Percentiles rank a stretch among this genome's conserved stretches.
Evolutionary conservation across 139 green algal genomes (phyloP).

Genomic region (Coelastrella sp.): DNA sequence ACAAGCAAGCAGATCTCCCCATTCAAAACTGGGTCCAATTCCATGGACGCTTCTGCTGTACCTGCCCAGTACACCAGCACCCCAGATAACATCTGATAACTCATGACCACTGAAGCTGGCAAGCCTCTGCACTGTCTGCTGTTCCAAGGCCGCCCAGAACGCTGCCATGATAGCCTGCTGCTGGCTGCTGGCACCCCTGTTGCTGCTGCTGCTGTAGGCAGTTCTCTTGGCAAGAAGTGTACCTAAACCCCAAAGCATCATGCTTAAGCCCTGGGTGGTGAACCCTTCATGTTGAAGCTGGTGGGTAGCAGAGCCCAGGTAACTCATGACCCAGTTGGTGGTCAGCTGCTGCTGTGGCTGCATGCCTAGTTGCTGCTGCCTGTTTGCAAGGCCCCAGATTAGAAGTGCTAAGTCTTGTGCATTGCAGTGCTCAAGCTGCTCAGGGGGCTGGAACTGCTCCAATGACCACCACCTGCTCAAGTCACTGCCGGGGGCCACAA

Average conservation of each 20-base stretch:
- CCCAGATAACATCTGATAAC: neutral
- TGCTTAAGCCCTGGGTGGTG: neutral
- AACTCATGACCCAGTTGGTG: neutral
- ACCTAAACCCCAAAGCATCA: slow-evolving; percentile 13
- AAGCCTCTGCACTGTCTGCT: neutral
- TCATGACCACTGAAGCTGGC: neutral
- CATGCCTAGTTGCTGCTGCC: neutral
- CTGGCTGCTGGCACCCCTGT: neutral
- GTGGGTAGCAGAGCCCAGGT: neutral
- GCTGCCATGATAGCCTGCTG: slow-evolving; percentile 1
- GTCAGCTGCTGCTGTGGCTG: neutral
- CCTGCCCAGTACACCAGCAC: neutral
- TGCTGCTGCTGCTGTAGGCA: neutral
- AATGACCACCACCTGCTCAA: too few relatives aligned
- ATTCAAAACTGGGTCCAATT: neutral
- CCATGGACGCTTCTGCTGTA: neutral
- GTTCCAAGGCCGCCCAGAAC: slow-evolving; percentile 3
- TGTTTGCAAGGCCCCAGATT: neutral
- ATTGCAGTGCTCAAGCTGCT: neutral
- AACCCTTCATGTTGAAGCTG: neutral
- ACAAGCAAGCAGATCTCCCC: neutral
- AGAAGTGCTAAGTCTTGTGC: slow-evolving; percentile 20
- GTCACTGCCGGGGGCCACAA: too few relatives aligned
- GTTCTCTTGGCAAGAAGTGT: neutral
- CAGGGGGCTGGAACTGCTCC: too few relatives aligned